These are phyloP conservation scores for Aspergillus thermomutatus DNA, from an alignment of 2,329 filamentous ascomycete genomes.

Conservation along the genomic window DNA sequence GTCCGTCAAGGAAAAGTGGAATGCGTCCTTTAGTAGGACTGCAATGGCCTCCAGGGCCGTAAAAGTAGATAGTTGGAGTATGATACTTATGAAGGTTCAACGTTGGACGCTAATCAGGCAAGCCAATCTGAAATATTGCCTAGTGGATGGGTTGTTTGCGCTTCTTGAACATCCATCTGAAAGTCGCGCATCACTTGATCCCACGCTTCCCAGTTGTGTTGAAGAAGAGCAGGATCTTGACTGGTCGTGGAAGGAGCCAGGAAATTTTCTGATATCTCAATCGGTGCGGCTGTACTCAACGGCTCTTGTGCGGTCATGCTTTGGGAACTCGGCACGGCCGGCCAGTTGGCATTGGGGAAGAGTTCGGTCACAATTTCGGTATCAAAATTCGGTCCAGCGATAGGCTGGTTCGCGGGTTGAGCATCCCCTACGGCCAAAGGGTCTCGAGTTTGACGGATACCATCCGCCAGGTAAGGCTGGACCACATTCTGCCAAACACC, in stretches of 20 bases:
- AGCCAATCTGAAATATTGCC: slow-evolving; percentile 29
- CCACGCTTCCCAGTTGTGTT: slow-evolving; percentile 34
- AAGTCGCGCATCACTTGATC: slow-evolving; percentile 40
- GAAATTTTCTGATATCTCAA: slow-evolving; percentile 8
- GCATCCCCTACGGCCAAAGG: slow-evolving; percentile 5
- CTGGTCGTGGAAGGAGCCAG: slow-evolving; percentile 10
- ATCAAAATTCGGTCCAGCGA: slow-evolving; percentile 19
- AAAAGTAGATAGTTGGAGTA: neutral
- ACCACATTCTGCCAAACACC: slow-evolving; percentile 4
- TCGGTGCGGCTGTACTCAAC: slow-evolving; percentile 4
- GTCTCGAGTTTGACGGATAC: slow-evolving; percentile 17
- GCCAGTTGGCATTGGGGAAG: slow-evolving; percentile 27
- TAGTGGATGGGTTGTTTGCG: slow-evolving; percentile 14
- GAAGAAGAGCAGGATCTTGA: slow-evolving; percentile 14
- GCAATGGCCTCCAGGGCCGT: neutral
- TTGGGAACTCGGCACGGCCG: slow-evolving; percentile 16
- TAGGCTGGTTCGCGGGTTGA: slow-evolving; percentile 2
- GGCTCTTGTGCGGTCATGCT: slow-evolving; percentile 10
- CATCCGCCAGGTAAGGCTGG: slow-evolving; percentile 10
- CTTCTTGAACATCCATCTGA: slow-evolving; percentile 33
- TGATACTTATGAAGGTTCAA: neutral
- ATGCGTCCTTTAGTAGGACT: neutral
- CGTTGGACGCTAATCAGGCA: slow-evolving; percentile 12
- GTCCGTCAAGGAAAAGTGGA: neutral
- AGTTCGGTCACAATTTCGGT: slow-evolving; percentile 25